These are phyloP conservation scores for Anisodus tanguticus DNA, from an alignment of 257 asterid genomes.

Conservation along the genomic window DNA sequence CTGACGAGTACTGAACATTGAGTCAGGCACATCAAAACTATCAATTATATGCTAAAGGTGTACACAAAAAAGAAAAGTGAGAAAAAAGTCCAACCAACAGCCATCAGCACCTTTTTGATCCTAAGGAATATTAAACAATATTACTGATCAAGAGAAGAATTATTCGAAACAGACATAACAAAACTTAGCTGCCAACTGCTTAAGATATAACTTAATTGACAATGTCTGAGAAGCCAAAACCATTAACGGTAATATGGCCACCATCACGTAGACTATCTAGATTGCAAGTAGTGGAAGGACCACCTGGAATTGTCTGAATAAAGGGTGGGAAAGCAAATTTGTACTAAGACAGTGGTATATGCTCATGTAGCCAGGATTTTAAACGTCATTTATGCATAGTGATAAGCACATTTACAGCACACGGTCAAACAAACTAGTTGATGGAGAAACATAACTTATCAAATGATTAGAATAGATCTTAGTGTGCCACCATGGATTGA, in stretches of 20 bases:
- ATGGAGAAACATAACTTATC: background rate
- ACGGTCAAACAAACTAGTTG: background rate
- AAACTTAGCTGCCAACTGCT: constrained; percentile 2
- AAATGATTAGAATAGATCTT: background rate
- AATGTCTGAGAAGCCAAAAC: background rate
- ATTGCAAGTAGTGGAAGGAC: background rate
- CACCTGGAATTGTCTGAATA: background rate
- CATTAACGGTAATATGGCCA: background rate
- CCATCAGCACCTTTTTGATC: background rate
- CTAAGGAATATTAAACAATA: constrained; percentile 19
- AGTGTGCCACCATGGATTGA: background rate
- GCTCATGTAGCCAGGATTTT: background rate
- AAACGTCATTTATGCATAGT: background rate
- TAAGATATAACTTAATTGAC: background rate
- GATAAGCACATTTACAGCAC: background rate
- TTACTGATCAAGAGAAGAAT: background rate
- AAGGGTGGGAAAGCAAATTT: background rate
- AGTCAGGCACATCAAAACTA: constrained; percentile 15
- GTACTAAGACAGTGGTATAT: background rate
- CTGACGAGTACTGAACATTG: background rate
- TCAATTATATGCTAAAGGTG: background rate
- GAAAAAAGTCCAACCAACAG: background rate
- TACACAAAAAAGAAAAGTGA: background rate
- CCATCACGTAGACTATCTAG: background rate
- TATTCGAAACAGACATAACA: background rate